Evolutionary conservation across 345 rosid species (phyloP), one percentile per base, ranked within the genome.

Genomic region (Draba incana): DNA sequence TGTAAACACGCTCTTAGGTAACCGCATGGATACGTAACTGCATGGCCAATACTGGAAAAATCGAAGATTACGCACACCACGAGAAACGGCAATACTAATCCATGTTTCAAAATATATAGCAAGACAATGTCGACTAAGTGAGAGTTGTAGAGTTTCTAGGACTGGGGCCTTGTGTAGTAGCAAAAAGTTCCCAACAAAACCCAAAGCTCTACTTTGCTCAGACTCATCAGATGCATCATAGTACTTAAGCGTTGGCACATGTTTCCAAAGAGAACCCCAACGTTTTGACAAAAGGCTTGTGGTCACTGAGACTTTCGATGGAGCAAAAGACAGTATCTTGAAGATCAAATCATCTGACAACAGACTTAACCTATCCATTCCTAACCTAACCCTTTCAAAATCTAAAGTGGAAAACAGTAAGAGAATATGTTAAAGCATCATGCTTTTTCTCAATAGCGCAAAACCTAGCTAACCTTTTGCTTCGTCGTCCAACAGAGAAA

Each of bases 271-370:
- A 24, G 24, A 12, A 45, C 30, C 3, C 65, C 64, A 57, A 8
- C 65, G 65, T 48, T 11, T 57, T 5, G 72, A 68, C 72, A 68
- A 57, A 57, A 68, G 49, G 48, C 57, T 46, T 25, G 74, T 50
- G 33, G 59, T 20, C 43, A 69, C 66, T 1, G 35, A 67, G 41
- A 8, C 45, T 48, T 48, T 24, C 4, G 72, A 10, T 57, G 10
- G 25, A 57, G 2, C 1, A 2, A 43, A 43, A 2, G 31, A 68
- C 41, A 69, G 14, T 11, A 69, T 59, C 43, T 60, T 59, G 15
- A 50, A 25, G 35, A 39, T 12, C 41, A 68, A 57, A 4, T 68
- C 49, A 68, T 68, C 65, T 47, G 72, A 0, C 64, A 68, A 14
- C 10, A 8, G 4, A 57, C 41, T 66, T 2, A 47, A 25, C 57